phyloP scores from a whole-genome alignment of 2,329 filamentous ascomycete genomes.

The Aureobasidium namibiae region DNA sequence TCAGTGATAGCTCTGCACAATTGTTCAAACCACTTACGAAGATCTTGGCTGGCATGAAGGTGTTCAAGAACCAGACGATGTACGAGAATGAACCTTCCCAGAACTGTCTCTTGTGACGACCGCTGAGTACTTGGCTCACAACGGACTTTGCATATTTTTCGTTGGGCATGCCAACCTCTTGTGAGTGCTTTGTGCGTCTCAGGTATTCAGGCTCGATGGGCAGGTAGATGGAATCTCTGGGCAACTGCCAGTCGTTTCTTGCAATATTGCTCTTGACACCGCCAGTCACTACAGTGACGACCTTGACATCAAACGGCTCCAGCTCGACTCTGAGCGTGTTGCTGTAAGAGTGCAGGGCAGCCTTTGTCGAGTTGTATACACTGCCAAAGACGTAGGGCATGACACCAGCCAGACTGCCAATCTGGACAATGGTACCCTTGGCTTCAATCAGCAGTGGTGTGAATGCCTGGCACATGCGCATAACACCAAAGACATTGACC shows the following conservation, averaged over 20 bases:
- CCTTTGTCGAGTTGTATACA: conserved; percentile 52
- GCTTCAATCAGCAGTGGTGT: conserved; percentile 43
- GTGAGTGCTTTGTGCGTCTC: conserved; percentile 44
- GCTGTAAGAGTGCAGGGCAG: conserved; percentile 50
- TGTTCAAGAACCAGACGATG: conserved; percentile 41
- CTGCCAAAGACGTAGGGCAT: conserved; percentile 36
- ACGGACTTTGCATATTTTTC: conserved; percentile 48
- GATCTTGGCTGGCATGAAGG: conserved; percentile 37
- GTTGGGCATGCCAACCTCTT: conserved; percentile 44
- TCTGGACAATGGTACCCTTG: conserved; percentile 28
- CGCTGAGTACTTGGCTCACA: conserved; percentile 41
- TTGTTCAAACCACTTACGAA: conserved; percentile 23
- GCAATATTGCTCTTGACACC: conserved; percentile 53
- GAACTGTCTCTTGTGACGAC: conserved; percentile 32
- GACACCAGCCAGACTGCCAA: conserved; percentile 36
- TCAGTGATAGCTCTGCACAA: conserved; percentile 20
- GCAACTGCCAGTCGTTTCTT: conserved; percentile 41
- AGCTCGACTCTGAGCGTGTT: conserved; percentile 52
- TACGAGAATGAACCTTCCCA: conserved; percentile 47
- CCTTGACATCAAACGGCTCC: conserved; percentile 40
- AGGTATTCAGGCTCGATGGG: conserved; percentile 46
- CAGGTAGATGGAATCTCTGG: conserved; percentile 42
- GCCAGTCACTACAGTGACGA: conserved; percentile 47
- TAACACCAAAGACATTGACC: conserved; percentile 50
- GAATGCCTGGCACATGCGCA: conserved; percentile 50